Conservation (phyloP, 331 rosid genomes). For the Pyracantha coccinea region DNA sequence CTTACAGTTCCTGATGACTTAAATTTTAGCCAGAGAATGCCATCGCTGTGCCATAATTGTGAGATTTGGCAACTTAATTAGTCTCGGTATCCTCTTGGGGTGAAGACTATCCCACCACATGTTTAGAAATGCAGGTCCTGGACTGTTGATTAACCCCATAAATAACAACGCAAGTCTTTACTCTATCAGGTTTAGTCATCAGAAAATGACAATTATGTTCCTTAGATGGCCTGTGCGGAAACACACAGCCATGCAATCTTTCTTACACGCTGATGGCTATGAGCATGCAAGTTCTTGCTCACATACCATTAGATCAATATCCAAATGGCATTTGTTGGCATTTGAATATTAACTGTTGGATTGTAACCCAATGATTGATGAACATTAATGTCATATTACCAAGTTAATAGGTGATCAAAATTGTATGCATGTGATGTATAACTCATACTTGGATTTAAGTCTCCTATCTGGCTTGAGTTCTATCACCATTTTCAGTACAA, state of each 20-base stretch:
- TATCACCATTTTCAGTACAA: not conserved
- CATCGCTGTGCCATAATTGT: no score
- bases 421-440: not conserved
- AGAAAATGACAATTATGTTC: no score
- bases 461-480: not conserved
- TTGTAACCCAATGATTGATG: not conserved
- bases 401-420: not conserved
- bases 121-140: no score
- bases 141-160: no score
- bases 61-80: no score
- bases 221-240: no score
- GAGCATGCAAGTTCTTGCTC: not conserved
- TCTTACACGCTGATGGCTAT: not conserved
- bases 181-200: no score
- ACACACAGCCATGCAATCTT: not conserved
- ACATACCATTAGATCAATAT: not conserved
- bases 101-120: no score
- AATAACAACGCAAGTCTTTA: no score
- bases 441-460: not conserved
- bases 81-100: no score
- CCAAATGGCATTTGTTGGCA: not conserved
- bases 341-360: not conserved
- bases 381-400: not conserved
- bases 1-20: not conserved
- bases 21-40: no score